These are phyloP conservation scores for Candida mesenterica DNA, from an alignment of 1,139 yeast species.

Conservation along the genomic window DNA sequence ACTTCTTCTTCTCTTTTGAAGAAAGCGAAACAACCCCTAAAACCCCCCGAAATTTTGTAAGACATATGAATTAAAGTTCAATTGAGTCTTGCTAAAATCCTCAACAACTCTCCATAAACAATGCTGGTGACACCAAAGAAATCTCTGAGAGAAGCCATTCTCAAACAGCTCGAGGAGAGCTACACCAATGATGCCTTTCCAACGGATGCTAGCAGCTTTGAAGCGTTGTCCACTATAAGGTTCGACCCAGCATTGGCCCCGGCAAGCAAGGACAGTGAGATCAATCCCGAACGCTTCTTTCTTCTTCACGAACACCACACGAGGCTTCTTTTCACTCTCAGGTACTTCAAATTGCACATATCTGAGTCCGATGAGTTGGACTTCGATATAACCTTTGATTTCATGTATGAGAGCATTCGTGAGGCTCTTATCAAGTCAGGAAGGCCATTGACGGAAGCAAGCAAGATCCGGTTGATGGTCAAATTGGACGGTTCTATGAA, in stretches of 20 bases:
- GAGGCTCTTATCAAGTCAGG: constrained; percentile 33
- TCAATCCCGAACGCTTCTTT: constrained; percentile 43
- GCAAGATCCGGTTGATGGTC: constrained; percentile 60
- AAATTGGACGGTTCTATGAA: constrained; percentile 47
- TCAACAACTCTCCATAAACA: too few species aligned
- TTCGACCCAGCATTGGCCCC: constrained; percentile 53
- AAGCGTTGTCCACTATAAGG: constrained; percentile 65
- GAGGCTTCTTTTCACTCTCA: constrained; percentile 53
- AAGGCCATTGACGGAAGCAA: constrained; percentile 35
- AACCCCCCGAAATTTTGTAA: too few species aligned
- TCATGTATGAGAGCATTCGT: constrained; percentile 45
- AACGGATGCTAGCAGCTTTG: constrained; percentile 36
- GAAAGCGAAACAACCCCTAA: too few species aligned
- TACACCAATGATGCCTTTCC: constrained; percentile 22
- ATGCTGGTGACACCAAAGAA: background rate
- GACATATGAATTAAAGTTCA: too few species aligned
- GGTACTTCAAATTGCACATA: constrained; percentile 45
- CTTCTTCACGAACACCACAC: constrained; percentile 62
- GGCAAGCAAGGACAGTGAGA: background rate
- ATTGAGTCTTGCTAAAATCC: too few species aligned
- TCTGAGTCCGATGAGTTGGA: constrained; percentile 10
- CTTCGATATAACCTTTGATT: constrained; percentile 40
- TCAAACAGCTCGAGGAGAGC: constrained; percentile 11
- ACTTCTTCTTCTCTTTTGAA: too few species aligned
- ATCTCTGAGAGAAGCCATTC: constrained; percentile 2